Conservation (phyloP, 2,329 filamentous ascomycete species). For the Aphanoascus verrucosus region DNA sequence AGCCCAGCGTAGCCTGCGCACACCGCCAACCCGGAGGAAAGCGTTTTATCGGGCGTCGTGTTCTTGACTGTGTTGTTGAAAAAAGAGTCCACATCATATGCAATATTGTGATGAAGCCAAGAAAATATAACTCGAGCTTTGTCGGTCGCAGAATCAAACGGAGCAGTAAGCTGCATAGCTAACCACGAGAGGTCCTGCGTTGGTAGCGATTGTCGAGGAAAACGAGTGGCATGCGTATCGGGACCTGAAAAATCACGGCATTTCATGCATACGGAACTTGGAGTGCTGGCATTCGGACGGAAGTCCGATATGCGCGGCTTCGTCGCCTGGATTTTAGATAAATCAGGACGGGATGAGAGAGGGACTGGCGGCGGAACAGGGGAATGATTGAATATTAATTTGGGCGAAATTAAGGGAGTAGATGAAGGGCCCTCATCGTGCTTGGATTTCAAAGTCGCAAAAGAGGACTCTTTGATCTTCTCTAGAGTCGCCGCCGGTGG, state of each 20-base stretch:
- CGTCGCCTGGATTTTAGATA: constrained; percentile 41
- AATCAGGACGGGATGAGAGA: constrained; percentile 12
- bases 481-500: constrained; percentile 27
- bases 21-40: constrained; percentile 69
- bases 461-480: constrained; percentile 36
- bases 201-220: constrained; percentile 62
- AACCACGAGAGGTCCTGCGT: constrained; percentile 59
- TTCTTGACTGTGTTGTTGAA: constrained; percentile 59
- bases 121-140: constrained; percentile 89
- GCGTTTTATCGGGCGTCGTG: constrained; percentile 59
- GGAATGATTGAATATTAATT: constrained; percentile 31
- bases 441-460: constrained; percentile 25
- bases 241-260: constrained; percentile 82
- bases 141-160: constrained; percentile 73
- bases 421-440: constrained; percentile 11
- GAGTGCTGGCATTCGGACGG: background rate
- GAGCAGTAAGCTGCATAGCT: constrained; percentile 63
- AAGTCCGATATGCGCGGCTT: constrained; percentile 20
- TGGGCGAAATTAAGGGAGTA: constrained; percentile 37
- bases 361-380: constrained; percentile 11
- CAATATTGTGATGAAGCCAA: constrained; percentile 90
- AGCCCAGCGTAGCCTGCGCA: constrained; percentile 84
- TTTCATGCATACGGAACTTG: constrained; percentile 48
- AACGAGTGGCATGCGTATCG: constrained; percentile 65
- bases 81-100: constrained; percentile 71